Evolutionary conservation across 1,284 basidiomycete genomes (phyloP), one percentile per base, ranked within the genome.

Genomic region (Volvariella surrecta): DNA sequence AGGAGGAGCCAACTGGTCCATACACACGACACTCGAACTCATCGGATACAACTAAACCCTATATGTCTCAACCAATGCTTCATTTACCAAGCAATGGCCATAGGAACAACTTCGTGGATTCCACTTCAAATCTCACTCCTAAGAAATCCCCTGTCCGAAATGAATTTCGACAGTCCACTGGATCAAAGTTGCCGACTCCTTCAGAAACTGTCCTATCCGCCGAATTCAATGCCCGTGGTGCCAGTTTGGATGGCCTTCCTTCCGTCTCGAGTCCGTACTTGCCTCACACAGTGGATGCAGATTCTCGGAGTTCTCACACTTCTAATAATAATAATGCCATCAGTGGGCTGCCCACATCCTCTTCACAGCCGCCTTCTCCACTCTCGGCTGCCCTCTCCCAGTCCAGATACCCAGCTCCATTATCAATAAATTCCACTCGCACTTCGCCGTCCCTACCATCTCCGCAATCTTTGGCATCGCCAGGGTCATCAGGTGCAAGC

Each of bases 61-160:
- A 61, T 54, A 62, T 72, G 57, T 68, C 66, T 11, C 65, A 70
- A 24, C 68, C 63, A 1, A 51, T 63, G 48, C 57, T 70, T 34
- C 58, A 56, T 15, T 52, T 68, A 37, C 55, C 18, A 19, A 35
- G 15, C 34, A 4, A 35, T 19, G n/a, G 8, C 15, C 13, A 15
- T 35, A 31, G 54, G n/a, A 49, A 43, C 40, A 49, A 46, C 32
- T 54, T 56, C 24, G 55, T 60, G 43, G 52, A 38, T 2, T 45
- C 35, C 37, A 4, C 28, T 22, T 21, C 39, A 22, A 34, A 21
- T 19, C 24, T 28, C 24, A 28, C 15, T 15, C 7, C 34, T 9
- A 37, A 15, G 18, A 37, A 19, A n/a, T 37, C n/a, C 6, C 18
- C 34, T 7, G n/a, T n/a, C 4, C 18, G 34, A 37, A 37, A 9